Evolutionary conservation across 257 asterid species (phyloP), one percentile per base, ranked within the genome.

Genomic region (Jacaranda copaia): DNA sequence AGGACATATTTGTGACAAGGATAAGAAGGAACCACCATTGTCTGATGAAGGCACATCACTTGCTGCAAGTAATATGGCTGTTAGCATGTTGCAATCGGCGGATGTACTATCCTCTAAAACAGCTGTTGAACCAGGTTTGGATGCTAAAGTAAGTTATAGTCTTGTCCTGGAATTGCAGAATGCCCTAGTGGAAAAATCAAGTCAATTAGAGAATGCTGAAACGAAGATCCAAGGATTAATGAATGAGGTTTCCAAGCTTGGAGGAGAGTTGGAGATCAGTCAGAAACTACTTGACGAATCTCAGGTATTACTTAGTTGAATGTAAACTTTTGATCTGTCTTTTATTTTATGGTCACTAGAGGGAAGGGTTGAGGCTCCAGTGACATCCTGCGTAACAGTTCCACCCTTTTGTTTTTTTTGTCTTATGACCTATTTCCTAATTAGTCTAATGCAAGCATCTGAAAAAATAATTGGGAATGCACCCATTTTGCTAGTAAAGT

Each of bases 251-350:
- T 77, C 88, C 68, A 89, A 88, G 83, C 90, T 92, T 63, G 89
- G 81, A 70, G 84, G 82, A 84, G 97, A 91, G 77, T 73, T 96
- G 88, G 99, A 90, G 89, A 84, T 82, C 60, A 90, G 85, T 77
- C 87, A 77, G 68, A 91, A 93, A 87, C 92, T 96, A 73, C 96
- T 93, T 45, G 97, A 91, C 69, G 98, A 96, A 87, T 93, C 99
- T 79, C 99, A 93, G 99, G 99, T 96, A 91, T 68, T 73, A 42
- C 83, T 36, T 13, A 66, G 52, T 77, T 68, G 15, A 43, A 58
- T 66, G 15, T 48, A 66, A 36, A 55, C 56, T 51, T 48, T 64
- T 57, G 10, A 38, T 65, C 73, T 42, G 40, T 71, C 39, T 19
- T 71, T 83, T 43, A 19, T 68, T 39, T 32, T 57, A 20, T 45